Percentiles rank a stretch among this genome's conserved stretches.
Conservation (phyloP, 2,329 filamentous ascomycete genomes). For the Aspergillus sergii region DNA sequence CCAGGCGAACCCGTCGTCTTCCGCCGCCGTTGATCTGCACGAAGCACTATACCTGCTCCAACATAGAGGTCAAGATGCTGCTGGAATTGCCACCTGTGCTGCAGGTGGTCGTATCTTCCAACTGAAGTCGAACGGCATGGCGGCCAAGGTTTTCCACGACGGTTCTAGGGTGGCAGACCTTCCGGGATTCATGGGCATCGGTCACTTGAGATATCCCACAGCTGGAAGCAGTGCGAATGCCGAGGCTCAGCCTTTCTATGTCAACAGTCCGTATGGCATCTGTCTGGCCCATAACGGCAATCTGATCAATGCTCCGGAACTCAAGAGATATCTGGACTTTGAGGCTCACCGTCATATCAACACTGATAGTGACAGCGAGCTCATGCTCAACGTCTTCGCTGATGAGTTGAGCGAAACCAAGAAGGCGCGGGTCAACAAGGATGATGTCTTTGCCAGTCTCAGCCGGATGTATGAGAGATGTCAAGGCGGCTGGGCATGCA, state of each 20-base stretch:
- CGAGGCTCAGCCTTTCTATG: constrained; percentile 91
- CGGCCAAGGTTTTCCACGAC: constrained; percentile 80
- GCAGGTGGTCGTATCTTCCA: constrained; percentile 80
- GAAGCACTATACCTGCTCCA: constrained; percentile 73
- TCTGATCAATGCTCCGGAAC: constrained; percentile 74
- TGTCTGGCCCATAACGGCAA: constrained; percentile 86
- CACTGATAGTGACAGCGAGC: constrained; percentile 83
- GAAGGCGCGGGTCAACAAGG: constrained; percentile 76
- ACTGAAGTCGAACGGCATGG: constrained; percentile 89
- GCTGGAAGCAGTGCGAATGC: constrained; percentile 81
- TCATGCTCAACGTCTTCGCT: constrained; percentile 87
- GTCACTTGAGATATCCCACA: constrained; percentile 86
- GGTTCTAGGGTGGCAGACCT: constrained; percentile 73
- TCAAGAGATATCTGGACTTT: constrained; percentile 72
- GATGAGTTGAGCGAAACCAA: constrained; percentile 77
- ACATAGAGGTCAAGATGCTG: constrained; percentile 81
- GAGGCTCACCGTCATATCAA: constrained; percentile 86
- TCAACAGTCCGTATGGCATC: constrained; percentile 83
- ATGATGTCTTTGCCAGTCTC: constrained; percentile 75
- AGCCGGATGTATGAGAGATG: constrained; percentile 72
- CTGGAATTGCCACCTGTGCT: constrained; percentile 76
- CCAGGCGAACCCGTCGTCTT: constrained; percentile 57
- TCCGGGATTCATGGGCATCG: constrained; percentile 83
- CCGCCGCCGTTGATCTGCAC: constrained; percentile 65
- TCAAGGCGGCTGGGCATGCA: constrained; percentile 76